Conservation (phyloP, 208 protist genomes). For the Crithidia mellificae region DNA sequence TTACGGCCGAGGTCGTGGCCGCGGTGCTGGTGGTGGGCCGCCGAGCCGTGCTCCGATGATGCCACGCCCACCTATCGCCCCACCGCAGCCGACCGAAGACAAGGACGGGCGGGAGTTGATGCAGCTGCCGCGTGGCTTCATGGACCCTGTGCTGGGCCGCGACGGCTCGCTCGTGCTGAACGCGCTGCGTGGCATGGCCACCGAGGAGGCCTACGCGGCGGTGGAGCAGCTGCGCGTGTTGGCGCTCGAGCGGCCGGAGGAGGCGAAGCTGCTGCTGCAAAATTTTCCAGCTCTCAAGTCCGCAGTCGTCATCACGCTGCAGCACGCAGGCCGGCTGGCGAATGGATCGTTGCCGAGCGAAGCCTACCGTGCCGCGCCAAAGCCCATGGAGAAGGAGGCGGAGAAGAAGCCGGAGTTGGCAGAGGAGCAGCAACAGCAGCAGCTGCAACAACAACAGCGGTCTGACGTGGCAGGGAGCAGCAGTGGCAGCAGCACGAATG, state of each 20-base stretch:
- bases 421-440: neutral
- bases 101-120: slow-evolving; percentile 40
- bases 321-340: slow-evolving; percentile 75
- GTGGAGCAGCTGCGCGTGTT: slow-evolving; percentile 88
- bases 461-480: neutral
- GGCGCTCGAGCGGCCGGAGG: slow-evolving; percentile 65
- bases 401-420: slow-evolving; percentile 17
- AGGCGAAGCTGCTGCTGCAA: slow-evolving; percentile 65
- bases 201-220: slow-evolving; percentile 82
- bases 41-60: slow-evolving; percentile 17
- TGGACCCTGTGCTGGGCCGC: slow-evolving; percentile 67
- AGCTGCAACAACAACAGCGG: too few relatives aligned
- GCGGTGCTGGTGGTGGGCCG: slow-evolving; percentile 14
- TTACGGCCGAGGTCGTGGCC: slow-evolving; percentile 16
- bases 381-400: neutral
- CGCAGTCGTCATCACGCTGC: slow-evolving; percentile 79
- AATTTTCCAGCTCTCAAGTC: slow-evolving; percentile 69
- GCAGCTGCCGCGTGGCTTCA: slow-evolving; percentile 57
- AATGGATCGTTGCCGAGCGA: slow-evolving; percentile 50
- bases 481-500: neutral
- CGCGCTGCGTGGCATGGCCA: slow-evolving; percentile 49
- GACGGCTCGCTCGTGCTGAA: slow-evolving; percentile 60
- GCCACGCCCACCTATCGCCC: slow-evolving; percentile 7
- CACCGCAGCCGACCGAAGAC: slow-evolving; percentile 18
- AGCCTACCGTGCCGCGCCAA: slow-evolving; percentile 39